These are phyloP conservation scores for Huntiella omanensis DNA, from an alignment of 2,329 filamentous ascomycete species.

Conservation along the genomic window DNA sequence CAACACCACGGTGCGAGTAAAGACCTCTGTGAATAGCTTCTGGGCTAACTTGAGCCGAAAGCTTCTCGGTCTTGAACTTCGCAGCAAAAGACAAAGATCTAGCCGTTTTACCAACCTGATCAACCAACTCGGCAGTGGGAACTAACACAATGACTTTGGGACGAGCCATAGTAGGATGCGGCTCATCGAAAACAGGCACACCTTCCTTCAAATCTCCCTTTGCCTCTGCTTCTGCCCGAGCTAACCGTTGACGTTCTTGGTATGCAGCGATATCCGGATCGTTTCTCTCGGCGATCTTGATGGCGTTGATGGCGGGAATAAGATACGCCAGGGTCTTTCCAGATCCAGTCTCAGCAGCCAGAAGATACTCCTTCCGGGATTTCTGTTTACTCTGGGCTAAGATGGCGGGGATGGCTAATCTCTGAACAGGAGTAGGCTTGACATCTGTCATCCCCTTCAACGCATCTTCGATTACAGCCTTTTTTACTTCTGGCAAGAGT, in stretches of 20 bases:
- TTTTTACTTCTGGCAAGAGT: constrained; percentile 51
- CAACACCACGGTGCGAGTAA: constrained; percentile 64
- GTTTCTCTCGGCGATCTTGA: constrained; percentile 55
- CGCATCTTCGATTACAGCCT: constrained; percentile 53
- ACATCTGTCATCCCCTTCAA: constrained; percentile 57
- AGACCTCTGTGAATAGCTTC: constrained; percentile 69
- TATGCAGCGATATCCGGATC: constrained; percentile 41
- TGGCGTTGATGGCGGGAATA: constrained; percentile 61
- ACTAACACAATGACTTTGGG: constrained; percentile 75
- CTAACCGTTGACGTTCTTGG: constrained; percentile 33
- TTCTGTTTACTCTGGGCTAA: constrained; percentile 32
- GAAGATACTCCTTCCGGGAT: constrained; percentile 40
- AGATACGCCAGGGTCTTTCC: constrained; percentile 93
- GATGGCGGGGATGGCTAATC: constrained; percentile 68
- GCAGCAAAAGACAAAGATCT: constrained; percentile 68
- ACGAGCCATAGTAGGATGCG: constrained; percentile 55
- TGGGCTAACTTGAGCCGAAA: constrained; percentile 60
- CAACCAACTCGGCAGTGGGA: constrained; percentile 78
- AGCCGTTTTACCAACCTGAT: constrained; percentile 63
- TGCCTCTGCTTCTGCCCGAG: constrained; percentile 34
- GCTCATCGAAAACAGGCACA: constrained; percentile 35
- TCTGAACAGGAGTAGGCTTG: constrained; percentile 74
- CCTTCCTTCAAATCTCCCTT: too few species aligned
- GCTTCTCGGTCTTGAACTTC: constrained; percentile 70
- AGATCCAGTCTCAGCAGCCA: constrained; percentile 91